A percentile compares a stretch with the other conserved stretches of the same genome.
Conservation (phyloP, 805 yeast genomes). For the Candida andamanensis region DNA sequence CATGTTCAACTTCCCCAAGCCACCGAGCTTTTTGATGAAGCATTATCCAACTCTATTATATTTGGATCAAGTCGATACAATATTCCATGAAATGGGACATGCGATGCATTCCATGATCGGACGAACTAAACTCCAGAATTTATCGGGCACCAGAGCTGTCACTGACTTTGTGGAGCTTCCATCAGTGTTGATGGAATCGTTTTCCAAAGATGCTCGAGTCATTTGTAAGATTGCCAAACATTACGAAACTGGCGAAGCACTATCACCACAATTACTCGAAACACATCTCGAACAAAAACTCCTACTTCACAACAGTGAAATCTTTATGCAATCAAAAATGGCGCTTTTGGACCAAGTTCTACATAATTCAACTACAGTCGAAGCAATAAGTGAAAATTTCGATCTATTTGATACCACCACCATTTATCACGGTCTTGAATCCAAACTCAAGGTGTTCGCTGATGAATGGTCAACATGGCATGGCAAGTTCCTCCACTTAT, state of each 20-base stretch:
- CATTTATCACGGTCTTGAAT: constrained; percentile 64
- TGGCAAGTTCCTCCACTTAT: constrained; percentile 88
- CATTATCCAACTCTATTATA: constrained; percentile 52
- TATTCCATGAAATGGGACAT: constrained; percentile 98
- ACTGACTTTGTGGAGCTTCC: constrained; percentile 97
- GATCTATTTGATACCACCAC: constrained; percentile 48
- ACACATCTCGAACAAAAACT: constrained; percentile 48
- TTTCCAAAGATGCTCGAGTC: constrained; percentile 78
- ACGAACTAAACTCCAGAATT: constrained; percentile 80
- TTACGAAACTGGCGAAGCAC: constrained; percentile 56
- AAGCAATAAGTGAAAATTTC: constrained; percentile 11
- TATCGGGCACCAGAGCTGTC: constrained; percentile 91
- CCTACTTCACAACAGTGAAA: constrained; percentile 62
- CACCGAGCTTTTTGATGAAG: constrained; percentile 2
- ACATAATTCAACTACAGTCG: constrained; percentile 43
- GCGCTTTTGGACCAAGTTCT: constrained; percentile 81
- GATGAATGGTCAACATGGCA: constrained; percentile 81
- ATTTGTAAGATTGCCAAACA: constrained; percentile 69
- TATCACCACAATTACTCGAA: constrained; percentile 47
- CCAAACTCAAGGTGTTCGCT: constrained; percentile 53
- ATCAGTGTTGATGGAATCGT: constrained; percentile 92
- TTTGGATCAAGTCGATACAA: constrained; percentile 80
- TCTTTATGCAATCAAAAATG: constrained; percentile 83
- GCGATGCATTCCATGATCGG: constrained; percentile 98
- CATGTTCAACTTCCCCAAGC: constrained; percentile 70